Evolutionary conservation across 192 early-diverging fungal genomes (phyloP).

Genomic region (Jimgerdemannia lactiflua): DNA sequence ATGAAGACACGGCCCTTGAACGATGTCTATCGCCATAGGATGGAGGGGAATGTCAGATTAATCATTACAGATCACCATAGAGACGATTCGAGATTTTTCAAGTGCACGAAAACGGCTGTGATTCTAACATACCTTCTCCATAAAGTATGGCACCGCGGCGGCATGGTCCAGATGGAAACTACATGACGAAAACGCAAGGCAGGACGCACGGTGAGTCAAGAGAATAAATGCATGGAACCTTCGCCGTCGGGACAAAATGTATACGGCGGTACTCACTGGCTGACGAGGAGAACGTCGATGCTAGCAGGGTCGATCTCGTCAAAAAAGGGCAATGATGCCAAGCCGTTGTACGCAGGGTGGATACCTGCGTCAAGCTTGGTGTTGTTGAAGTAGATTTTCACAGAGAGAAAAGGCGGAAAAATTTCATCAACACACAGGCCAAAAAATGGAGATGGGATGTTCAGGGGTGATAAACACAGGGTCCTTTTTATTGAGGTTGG

Average conservation of each 20-base stretch:
- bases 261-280: conserved; percentile 62
- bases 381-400: neutral
- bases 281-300: conserved; percentile 90
- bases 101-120: neutral
- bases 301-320: conserved; percentile 88
- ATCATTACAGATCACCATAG: neutral
- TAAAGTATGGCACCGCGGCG: conserved; percentile 92
- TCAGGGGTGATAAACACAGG: neutral
- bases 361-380: conserved; percentile 77
- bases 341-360: conserved; percentile 91
- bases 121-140: conserved; percentile 73
- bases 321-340: conserved; percentile 91
- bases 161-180: conserved; percentile 99
- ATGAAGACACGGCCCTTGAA: conserved; percentile 98
- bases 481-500: neutral
- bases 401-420: neutral
- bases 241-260: neutral
- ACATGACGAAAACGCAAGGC: conserved; percentile 1
- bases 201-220: neutral
- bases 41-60: neutral
- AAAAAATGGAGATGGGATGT: conserved; percentile 1
- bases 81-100: no score
- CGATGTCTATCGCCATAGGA: conserved; percentile 60
- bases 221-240: neutral
- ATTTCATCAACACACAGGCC: neutral